Percentiles rank a stretch among this genome's conserved stretches.
Evolutionary conservation across 2,329 filamentous ascomycete species (phyloP).

Genomic region (Calonectria multiphialidica): DNA sequence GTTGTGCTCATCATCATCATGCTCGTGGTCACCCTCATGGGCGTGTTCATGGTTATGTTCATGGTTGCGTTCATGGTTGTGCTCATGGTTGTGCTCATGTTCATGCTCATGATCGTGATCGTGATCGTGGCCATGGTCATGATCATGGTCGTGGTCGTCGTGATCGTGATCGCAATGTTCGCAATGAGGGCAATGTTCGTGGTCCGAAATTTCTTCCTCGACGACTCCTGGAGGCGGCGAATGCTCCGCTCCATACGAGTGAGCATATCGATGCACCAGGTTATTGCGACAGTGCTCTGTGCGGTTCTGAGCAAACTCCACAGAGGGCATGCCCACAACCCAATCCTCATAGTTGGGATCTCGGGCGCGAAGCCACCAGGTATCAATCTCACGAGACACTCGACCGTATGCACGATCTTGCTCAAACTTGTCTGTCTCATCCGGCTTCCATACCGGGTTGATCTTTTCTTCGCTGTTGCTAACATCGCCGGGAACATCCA

Average conservation of each 20-base stretch:
- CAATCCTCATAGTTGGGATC: constrained; percentile 72
- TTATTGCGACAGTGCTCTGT: constrained; percentile 71
- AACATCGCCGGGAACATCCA: constrained; percentile 45
- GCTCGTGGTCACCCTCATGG: constrained; percentile 47
- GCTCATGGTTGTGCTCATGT: constrained; percentile 45
- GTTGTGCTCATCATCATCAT: constrained; percentile 52
- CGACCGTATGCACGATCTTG: constrained; percentile 70
- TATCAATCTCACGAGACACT: constrained; percentile 74
- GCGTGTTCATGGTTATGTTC: constrained; percentile 42
- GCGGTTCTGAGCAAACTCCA: constrained; percentile 69
- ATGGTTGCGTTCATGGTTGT: constrained; percentile 41
- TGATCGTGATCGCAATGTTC: constrained; percentile 20
- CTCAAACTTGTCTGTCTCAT: constrained; percentile 68
- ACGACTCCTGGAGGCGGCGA: constrained; percentile 50
- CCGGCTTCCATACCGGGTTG: constrained; percentile 62
- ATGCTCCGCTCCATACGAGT: constrained; percentile 57
- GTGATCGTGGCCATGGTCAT: constrained; percentile 34
- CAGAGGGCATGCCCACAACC: constrained; percentile 69
- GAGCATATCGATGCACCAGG: constrained; percentile 67
- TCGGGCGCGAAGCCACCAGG: constrained; percentile 72
- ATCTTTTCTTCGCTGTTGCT: constrained; percentile 57
- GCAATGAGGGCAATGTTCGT: constrained; percentile 52
- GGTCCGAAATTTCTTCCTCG: constrained; percentile 54
- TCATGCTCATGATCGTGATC: constrained; percentile 47
- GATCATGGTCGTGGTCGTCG: constrained; percentile 27